These are phyloP conservation scores for Balamuthia mandrillaris DNA, from an alignment of 208 protist species.

Conservation along the genomic window DNA sequence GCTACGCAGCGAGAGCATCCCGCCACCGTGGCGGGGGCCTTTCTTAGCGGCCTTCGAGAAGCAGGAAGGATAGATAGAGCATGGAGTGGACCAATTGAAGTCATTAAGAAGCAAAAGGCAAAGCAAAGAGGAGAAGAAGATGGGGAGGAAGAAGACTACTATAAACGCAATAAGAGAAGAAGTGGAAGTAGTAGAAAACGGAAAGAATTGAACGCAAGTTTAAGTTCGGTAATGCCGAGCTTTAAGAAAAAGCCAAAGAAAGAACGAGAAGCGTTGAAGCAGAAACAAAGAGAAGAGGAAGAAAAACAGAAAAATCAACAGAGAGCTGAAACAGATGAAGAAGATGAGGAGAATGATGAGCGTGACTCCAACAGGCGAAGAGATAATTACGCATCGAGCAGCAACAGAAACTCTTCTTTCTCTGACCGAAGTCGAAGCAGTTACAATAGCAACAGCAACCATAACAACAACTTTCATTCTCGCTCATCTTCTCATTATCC, in stretches of 20 bases:
- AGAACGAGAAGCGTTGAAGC: not conserved
- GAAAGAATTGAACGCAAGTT: not conserved
- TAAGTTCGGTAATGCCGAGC: no score
- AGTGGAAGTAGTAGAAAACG: not conserved
- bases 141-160: not conserved
- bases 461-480: not conserved
- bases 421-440: not conserved
- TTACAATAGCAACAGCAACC: not conserved
- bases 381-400: not conserved
- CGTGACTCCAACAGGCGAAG: not conserved
- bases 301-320: not conserved
- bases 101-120: not conserved
- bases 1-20: conserved; percentile 31
- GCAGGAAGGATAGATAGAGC: conserved; percentile 27
- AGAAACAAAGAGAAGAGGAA: not conserved
- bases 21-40: conserved; percentile 28
- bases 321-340: conserved; percentile 16
- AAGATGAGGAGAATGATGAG: conserved; percentile 9
- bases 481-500: no score
- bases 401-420: not conserved
- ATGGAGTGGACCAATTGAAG: conserved; percentile 6
- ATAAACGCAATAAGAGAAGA: not conserved
- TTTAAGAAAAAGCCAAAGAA: not conserved
- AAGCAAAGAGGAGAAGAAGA: not conserved
- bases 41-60: conserved; percentile 26